Percentiles rank a stretch among this genome's conserved stretches.
These are phyloP conservation scores for Remersonia thermophila DNA, from an alignment of 2,329 filamentous ascomycete genomes.

Conservation along the genomic window DNA sequence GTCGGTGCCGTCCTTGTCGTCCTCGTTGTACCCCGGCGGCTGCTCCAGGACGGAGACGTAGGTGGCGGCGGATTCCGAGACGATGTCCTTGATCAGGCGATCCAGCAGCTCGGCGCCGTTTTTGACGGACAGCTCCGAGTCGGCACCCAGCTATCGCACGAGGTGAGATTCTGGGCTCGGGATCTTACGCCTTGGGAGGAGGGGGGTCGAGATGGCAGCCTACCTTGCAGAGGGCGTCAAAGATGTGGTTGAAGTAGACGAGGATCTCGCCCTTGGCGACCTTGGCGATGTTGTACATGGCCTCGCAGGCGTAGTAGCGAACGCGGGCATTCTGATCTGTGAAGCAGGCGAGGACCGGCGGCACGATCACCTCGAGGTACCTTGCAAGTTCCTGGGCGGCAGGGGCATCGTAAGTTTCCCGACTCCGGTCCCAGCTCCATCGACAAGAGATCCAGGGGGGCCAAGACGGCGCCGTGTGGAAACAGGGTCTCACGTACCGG, in stretches of 20 bases:
- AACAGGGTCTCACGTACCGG: too few species aligned
- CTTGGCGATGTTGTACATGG: slow-evolving; percentile 99
- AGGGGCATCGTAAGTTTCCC: too few species aligned
- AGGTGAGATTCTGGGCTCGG: too few species aligned
- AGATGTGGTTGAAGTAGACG: slow-evolving; percentile 96
- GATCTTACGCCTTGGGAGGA: slow-evolving; percentile 2
- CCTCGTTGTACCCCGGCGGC: slow-evolving; percentile 33
- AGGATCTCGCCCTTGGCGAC: slow-evolving; percentile 96
- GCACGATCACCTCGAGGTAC: slow-evolving; percentile 87
- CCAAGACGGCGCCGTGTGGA: slow-evolving; percentile 4
- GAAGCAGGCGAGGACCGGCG: slow-evolving; percentile 93
- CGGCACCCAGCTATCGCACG: slow-evolving; percentile 84
- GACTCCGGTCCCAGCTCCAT: too few species aligned
- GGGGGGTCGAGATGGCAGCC: slow-evolving; percentile 13
- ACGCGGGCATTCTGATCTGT: slow-evolving; percentile 95
- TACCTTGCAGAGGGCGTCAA: slow-evolving; percentile 94
- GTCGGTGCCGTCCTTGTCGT: slow-evolving; percentile 33
- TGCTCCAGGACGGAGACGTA: slow-evolving; percentile 79
- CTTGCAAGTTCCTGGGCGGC: slow-evolving; percentile 85
- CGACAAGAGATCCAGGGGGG: too few species aligned
- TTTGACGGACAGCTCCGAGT: slow-evolving; percentile 93
- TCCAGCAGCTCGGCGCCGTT: slow-evolving; percentile 94
- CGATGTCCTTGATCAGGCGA: slow-evolving; percentile 89
- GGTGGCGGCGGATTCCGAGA: slow-evolving; percentile 85
- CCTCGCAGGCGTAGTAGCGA: slow-evolving; percentile 96